A percentile compares a stretch with the other conserved stretches of the same genome.
phyloP scores from a whole-genome alignment of 768 basidiomycete genomes.

The Boletus huronensis region DNA sequence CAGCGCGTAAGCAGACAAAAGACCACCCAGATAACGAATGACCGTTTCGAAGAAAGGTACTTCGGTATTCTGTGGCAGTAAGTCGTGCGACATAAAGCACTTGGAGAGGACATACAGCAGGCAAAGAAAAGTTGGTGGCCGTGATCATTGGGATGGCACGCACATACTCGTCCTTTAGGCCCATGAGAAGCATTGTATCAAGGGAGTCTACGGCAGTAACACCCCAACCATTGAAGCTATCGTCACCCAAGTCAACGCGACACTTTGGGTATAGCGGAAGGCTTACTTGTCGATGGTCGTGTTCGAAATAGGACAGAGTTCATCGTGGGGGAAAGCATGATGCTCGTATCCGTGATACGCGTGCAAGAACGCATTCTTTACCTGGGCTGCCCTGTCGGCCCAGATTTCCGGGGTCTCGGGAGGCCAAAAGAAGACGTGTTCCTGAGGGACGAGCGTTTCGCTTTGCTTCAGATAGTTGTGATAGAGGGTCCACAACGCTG shows the following conservation, averaged over 20 bases:
- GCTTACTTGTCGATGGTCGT: slow-evolving; percentile 49
- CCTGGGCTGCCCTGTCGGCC: slow-evolving; percentile 50
- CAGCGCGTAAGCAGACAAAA: slow-evolving; percentile 80
- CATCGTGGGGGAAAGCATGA: slow-evolving; percentile 61
- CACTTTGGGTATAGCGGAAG: background rate
- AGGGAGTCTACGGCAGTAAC: slow-evolving; percentile 77
- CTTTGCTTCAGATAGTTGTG: background rate
- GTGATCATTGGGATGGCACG: slow-evolving; percentile 56
- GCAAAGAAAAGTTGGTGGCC: slow-evolving; percentile 46
- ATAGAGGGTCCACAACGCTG: slow-evolving; percentile 21
- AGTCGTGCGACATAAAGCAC: background rate
- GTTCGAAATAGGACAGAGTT: slow-evolving; percentile 54
- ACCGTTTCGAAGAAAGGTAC: slow-evolving; percentile 79
- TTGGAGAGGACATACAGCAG: slow-evolving; percentile 33
- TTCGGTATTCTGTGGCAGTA: slow-evolving; percentile 26
- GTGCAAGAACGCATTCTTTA: slow-evolving; percentile 61
- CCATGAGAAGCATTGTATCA: slow-evolving; percentile 85
- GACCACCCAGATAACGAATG: slow-evolving; percentile 87
- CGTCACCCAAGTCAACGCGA: background rate
- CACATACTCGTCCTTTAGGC: slow-evolving; percentile 63
- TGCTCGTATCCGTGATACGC: slow-evolving; percentile 65
- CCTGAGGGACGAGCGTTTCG: slow-evolving; percentile 2
- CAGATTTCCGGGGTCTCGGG: slow-evolving; percentile 39
- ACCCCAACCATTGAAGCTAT: slow-evolving; percentile 79
- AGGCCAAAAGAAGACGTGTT: slow-evolving; percentile 19